A percentile compares a stretch with the other conserved stretches of the same genome.
Conservation (phyloP, 441 rosid species). For the Gossypium lobatum region DNA sequence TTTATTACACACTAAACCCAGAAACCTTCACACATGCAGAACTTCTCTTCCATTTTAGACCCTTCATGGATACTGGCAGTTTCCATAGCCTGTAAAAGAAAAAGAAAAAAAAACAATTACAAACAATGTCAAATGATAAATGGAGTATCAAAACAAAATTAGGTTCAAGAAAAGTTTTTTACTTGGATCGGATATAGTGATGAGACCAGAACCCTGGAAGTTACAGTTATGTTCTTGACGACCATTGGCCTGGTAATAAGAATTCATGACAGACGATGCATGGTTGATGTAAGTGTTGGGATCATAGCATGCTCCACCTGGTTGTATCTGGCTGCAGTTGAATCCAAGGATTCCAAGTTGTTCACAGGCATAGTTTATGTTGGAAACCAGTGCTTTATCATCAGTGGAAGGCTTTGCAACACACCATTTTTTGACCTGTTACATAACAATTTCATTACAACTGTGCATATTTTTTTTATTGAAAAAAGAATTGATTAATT, state of each 20-base stretch:
- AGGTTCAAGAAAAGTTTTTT: neutral
- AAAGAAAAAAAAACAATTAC: neutral
- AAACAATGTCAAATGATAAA: neutral
- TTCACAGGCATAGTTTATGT: conserved; percentile 13
- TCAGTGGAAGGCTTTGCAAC: conserved; percentile 16
- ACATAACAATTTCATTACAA: neutral
- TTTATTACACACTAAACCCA: neutral
- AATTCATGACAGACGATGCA: conserved; percentile 35
- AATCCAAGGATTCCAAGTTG: neutral
- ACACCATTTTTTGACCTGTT: conserved; percentile 14
- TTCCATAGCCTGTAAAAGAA: conserved; percentile 9
- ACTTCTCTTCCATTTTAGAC: neutral
- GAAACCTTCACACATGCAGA: neutral
- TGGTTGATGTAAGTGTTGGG: conserved; percentile 29
- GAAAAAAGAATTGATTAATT: neutral
- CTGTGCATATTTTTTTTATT: neutral
- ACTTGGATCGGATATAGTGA: conserved; percentile 29
- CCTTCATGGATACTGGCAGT: conserved; percentile 4
- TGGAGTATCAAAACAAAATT: neutral
- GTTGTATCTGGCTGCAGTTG: conserved; percentile 17
- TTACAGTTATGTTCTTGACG: conserved; percentile 22
- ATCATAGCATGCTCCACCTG: conserved; percentile 25
- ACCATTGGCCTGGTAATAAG: conserved; percentile 23
- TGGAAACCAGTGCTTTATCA: neutral
- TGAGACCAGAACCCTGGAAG: conserved; percentile 23